These are phyloP conservation scores for Castanea sativa DNA, from an alignment of 306 rosid genomes.

Conservation along the genomic window DNA sequence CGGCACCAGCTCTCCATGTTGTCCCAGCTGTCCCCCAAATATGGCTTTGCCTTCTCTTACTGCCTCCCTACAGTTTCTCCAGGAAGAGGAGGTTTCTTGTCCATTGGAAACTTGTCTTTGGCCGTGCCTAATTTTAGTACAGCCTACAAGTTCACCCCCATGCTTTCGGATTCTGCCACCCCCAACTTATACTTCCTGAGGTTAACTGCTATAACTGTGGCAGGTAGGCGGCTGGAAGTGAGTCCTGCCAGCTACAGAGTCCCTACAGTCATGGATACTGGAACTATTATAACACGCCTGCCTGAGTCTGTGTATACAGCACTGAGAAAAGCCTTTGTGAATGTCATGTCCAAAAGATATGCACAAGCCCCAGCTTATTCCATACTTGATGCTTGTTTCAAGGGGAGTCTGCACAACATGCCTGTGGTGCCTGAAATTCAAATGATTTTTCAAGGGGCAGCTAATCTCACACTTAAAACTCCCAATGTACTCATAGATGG, in stretches of 20 bases:
- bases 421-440: conserved; percentile 34
- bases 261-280: conserved; percentile 64
- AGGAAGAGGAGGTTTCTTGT: conserved; percentile 43
- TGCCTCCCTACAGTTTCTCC: conserved; percentile 59
- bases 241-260: conserved; percentile 45
- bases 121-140: not conserved
- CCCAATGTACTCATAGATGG: conserved; percentile 36
- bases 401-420: conserved; percentile 26
- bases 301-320: conserved; percentile 42
- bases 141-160: conserved; percentile 50
- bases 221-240: conserved; percentile 38
- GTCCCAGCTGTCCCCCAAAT: conserved; percentile 40
- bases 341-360: conserved; percentile 41
- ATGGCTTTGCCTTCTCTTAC: conserved; percentile 58
- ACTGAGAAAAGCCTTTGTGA: conserved; percentile 35
- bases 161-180: conserved; percentile 29
- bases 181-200: conserved; percentile 44
- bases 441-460: conserved; percentile 44
- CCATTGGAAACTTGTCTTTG: conserved; percentile 50
- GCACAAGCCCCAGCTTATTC: conserved; percentile 30
- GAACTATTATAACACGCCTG: conserved; percentile 66
- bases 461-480: conserved; percentile 33
- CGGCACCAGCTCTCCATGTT: conserved; percentile 44
- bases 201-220: conserved; percentile 39
- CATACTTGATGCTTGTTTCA: conserved; percentile 53